A percentile compares a stretch with the other conserved stretches of the same genome.
phyloP scores from a whole-genome alignment of 768 basidiomycete genomes.

The Kondoa subrosea region DNA sequence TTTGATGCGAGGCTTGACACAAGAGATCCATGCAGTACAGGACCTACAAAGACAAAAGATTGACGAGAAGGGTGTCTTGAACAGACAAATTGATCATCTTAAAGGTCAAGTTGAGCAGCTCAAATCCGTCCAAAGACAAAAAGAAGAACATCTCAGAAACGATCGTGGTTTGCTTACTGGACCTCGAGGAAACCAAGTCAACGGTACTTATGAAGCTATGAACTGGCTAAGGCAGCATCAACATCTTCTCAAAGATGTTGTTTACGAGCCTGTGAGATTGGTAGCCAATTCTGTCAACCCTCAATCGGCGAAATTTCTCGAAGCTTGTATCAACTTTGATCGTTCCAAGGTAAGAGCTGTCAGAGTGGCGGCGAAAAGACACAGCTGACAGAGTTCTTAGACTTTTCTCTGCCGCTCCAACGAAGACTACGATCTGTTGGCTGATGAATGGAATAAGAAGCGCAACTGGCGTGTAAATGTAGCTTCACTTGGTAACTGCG shows the following conservation, averaged over 20 bases:
- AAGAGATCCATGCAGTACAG: background rate
- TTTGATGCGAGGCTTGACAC: background rate
- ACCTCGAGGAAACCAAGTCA: constrained; percentile 32
- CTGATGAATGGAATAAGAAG: constrained; percentile 30
- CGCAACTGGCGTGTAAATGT: background rate
- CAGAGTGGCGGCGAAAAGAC: background rate
- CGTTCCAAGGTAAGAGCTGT: constrained; percentile 47
- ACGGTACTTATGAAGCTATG: constrained; percentile 47
- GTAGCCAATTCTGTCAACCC: constrained; percentile 51
- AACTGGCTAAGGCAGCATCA: constrained; percentile 55
- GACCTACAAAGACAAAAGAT: background rate
- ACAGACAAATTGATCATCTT: background rate
- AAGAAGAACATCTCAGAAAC: background rate
- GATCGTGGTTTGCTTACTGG: background rate
- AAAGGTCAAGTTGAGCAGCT: background rate
- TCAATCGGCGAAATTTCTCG: constrained; percentile 50
- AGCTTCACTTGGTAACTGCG: background rate
- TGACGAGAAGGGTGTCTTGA: background rate
- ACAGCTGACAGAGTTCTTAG: constrained; percentile 35
- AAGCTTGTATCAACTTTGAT: constrained; percentile 46
- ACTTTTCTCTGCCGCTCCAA: constrained; percentile 69
- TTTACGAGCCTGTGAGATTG: constrained; percentile 73
- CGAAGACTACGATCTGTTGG: constrained; percentile 61
- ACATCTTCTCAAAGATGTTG: constrained; percentile 52
- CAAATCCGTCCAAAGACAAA: background rate